Evolutionary conservation across 768 basidiomycete genomes (phyloP).

Genomic region (Lactarius sanguifluus): DNA sequence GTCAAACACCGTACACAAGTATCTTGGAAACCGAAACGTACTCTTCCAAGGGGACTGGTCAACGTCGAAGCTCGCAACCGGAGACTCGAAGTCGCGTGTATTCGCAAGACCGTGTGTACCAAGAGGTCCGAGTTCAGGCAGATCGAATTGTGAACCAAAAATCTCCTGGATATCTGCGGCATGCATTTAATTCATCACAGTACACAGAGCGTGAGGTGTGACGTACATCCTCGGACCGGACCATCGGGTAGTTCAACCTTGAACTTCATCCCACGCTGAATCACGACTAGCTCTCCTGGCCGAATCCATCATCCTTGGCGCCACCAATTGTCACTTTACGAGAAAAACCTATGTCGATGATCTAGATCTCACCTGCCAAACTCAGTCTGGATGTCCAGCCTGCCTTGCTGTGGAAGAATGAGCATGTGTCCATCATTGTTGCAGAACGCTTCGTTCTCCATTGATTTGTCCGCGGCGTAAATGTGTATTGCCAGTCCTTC

Average conservation of each 20-base stretch:
- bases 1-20: neutral
- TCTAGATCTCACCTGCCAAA: slow-evolving; percentile 52
- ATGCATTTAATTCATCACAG: neutral
- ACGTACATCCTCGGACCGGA: slow-evolving; percentile 24
- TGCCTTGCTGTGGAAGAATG: slow-evolving; percentile 63
- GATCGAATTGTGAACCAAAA: slow-evolving; percentile 59
- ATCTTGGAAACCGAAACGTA: slow-evolving; percentile 34
- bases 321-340: neutral
- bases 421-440: slow-evolving; percentile 68
- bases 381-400: slow-evolving; percentile 68
- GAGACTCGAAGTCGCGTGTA: slow-evolving; percentile 60
- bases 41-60: slow-evolving; percentile 61
- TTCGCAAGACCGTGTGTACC: slow-evolving; percentile 69
- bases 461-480: slow-evolving; percentile 58
- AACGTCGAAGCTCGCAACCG: slow-evolving; percentile 64
- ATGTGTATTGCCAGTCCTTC: slow-evolving; percentile 67
- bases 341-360: slow-evolving; percentile 10
- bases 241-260: slow-evolving; percentile 45
- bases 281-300: slow-evolving; percentile 63
- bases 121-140: slow-evolving; percentile 65
- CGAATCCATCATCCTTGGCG: slow-evolving; percentile 56
- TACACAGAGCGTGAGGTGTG: neutral
- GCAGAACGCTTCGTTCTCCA: slow-evolving; percentile 60
- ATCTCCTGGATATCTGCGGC: slow-evolving; percentile 59
- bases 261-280: slow-evolving; percentile 67